Evolutionary conservation across 176 grass and related monocot species (phyloP).

Genomic region (Tillandsia fasciculata): DNA sequence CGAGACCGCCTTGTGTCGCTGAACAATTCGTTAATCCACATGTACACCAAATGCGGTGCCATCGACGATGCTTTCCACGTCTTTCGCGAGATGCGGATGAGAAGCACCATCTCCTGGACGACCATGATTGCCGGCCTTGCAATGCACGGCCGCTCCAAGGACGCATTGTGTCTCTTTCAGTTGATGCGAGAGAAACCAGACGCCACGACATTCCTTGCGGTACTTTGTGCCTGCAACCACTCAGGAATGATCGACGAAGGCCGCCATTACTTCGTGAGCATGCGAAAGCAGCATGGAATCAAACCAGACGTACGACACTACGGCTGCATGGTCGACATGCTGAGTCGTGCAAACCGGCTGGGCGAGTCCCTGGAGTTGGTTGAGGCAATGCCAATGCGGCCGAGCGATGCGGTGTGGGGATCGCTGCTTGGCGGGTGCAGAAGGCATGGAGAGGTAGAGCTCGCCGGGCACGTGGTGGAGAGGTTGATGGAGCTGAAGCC

Average conservation of each 20-base stretch:
- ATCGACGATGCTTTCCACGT: slow-evolving; percentile 38
- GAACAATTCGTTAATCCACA: slow-evolving; percentile 57
- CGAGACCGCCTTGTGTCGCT: slow-evolving; percentile 15
- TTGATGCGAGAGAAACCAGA: slow-evolving; percentile 38
- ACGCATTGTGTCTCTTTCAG: slow-evolving; percentile 46
- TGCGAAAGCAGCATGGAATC: slow-evolving; percentile 46
- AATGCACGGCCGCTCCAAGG: slow-evolving; percentile 27
- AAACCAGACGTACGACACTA: slow-evolving; percentile 46
- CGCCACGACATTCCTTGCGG: slow-evolving; percentile 37
- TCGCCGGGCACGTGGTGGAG: slow-evolving; percentile 34
- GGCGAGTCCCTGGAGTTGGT: slow-evolving; percentile 37
- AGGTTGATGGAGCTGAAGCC: slow-evolving; percentile 35
- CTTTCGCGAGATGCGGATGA: slow-evolving; percentile 39
- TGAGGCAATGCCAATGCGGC: slow-evolving; percentile 39
- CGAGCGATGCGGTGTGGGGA: slow-evolving; percentile 36
- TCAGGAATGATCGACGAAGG: slow-evolving; percentile 39
- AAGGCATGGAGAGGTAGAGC: slow-evolving; percentile 38
- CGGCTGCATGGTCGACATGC: slow-evolving; percentile 63
- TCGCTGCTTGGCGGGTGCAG: slow-evolving; percentile 48
- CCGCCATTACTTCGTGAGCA: slow-evolving; percentile 39
- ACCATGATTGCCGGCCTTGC: slow-evolving; percentile 65
- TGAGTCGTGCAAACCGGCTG: slow-evolving; percentile 37
- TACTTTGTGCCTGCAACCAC: slow-evolving; percentile 38
- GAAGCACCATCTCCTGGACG: slow-evolving; percentile 58
- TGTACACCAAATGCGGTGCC: slow-evolving; percentile 45